Evolutionary conservation across 345 rosid species (phyloP), one percentile per base, ranked within the genome.

Genomic region (Citrus mangshanensis): DNA sequence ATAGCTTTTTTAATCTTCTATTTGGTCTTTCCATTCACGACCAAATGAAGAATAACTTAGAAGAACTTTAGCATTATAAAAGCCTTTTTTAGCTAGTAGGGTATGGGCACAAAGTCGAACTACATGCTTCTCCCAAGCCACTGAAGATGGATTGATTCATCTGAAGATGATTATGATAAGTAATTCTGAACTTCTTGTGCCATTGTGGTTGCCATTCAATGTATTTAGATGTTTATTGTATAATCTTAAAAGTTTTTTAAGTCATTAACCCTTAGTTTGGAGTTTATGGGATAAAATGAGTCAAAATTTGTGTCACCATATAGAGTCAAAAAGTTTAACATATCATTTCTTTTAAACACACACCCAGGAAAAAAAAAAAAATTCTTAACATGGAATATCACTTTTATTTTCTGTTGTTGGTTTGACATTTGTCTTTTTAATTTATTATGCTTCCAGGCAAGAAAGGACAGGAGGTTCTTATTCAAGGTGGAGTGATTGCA

Each of bases 401-500:
- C 51, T 9, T 40, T 40, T 40, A 9, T 42, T 3, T 13, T 3
- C 0, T 46, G 51, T n/a, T n/a, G n/a, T 64, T 58, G 37, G n/a
- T 64, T 70, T 70, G 32, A 71, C 67, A 27, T 37, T 38, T 54
- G 22, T 18, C 4, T 37, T 4, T 25, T 12, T 66, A 30, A 68
- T 51, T 4, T 28, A 61, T 12, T 72, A 18, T 67, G 40, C 1
- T 74, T 77, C 42, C 90, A 95, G 99, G 99, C 78, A 95, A 95
- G 84, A 95, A 93, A 84, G 99, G 99, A 64, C 80, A 37, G 4
- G 99, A 95, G 83, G 91, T 95, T 79, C 82, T 95, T 80, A 89
- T 95, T 84, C 99, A 95, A 85, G 99, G 99, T 73, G 97, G 96
- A 34, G 98, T 93, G 77, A 92, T 95, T 64, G 95, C 92, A 24